These are phyloP conservation scores for Cucumis hystrix DNA, from an alignment of 306 rosid species.

Conservation along the genomic window DNA sequence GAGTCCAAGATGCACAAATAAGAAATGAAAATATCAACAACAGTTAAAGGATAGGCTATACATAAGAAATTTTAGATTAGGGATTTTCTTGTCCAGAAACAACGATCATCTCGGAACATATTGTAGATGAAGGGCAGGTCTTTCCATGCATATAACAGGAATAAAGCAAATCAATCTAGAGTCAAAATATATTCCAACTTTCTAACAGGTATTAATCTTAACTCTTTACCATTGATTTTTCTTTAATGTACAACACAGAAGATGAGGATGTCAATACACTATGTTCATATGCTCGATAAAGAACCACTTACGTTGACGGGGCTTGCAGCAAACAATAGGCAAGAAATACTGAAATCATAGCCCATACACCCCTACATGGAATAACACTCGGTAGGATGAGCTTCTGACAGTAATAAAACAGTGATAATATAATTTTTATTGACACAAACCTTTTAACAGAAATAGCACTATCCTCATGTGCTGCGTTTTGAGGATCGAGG, in stretches of 20 bases:
- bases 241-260: background rate
- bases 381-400: background rate
- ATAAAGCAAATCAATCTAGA: background rate
- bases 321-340: conserved; percentile 98
- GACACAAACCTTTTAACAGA: conserved; percentile 72
- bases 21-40: background rate
- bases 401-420: background rate
- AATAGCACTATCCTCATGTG: conserved; percentile 68
- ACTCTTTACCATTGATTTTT: background rate
- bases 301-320: conserved; percentile 78
- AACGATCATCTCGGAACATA: background rate
- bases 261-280: background rate
- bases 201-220: background rate
- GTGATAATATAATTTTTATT: background rate
- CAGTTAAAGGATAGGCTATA: background rate
- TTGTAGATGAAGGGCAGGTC: background rate
- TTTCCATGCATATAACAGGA: background rate
- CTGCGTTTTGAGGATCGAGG: conserved; percentile 74
- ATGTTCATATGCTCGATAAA: background rate
- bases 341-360: conserved; percentile 96
- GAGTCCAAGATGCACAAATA: background rate
- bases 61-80: background rate
- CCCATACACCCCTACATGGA: conserved; percentile 86
- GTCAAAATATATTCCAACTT: background rate
- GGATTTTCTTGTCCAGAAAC: background rate